A percentile compares a stretch with the other conserved stretches of the same genome.
Conservation (phyloP, 2,329 filamentous ascomycete genomes). For the Aspergillus pseudotamarii region DNA sequence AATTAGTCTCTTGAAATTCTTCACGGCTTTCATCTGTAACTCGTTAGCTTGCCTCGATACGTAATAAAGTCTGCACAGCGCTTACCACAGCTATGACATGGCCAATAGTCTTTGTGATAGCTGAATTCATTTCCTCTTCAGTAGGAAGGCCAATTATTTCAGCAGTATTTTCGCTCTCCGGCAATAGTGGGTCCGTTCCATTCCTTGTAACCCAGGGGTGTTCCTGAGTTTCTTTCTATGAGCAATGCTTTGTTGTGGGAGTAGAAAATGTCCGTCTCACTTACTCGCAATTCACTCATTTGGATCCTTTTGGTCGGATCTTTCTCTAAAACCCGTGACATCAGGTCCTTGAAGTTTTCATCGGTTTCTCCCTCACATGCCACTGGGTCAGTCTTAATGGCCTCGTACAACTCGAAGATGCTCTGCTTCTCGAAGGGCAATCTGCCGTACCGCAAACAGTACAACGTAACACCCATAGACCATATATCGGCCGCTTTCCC, state of each 20-base stretch:
- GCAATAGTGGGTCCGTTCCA: slow-evolving; percentile 75
- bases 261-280: slow-evolving; percentile 32
- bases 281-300: slow-evolving; percentile 79
- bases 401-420: slow-evolving; percentile 84
- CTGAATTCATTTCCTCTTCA: slow-evolving; percentile 84
- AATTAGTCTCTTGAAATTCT: slow-evolving; percentile 79
- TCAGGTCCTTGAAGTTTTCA: slow-evolving; percentile 72
- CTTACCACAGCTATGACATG: slow-evolving; percentile 79
- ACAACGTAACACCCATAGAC: slow-evolving; percentile 97
- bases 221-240: slow-evolving; percentile 55
- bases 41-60: slow-evolving; percentile 7
- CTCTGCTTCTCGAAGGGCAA: slow-evolving; percentile 82
- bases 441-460: slow-evolving; percentile 84
- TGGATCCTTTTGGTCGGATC: slow-evolving; percentile 79
- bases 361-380: slow-evolving; percentile 66
- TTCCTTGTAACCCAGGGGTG: slow-evolving; percentile 91
- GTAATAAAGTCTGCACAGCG: not conserved
- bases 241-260: not conserved
- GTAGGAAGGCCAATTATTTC: slow-evolving; percentile 81
- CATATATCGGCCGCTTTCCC: slow-evolving; percentile 93
- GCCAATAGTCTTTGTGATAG: slow-evolving; percentile 87
- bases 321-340: slow-evolving; percentile 76
- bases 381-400: slow-evolving; percentile 74
- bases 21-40: slow-evolving; percentile 80
- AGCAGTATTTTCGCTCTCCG: slow-evolving; percentile 82